Evolutionary conservation across 805 yeast genomes (phyloP).

Genomic region (Tetrapisispora arboricola): DNA sequence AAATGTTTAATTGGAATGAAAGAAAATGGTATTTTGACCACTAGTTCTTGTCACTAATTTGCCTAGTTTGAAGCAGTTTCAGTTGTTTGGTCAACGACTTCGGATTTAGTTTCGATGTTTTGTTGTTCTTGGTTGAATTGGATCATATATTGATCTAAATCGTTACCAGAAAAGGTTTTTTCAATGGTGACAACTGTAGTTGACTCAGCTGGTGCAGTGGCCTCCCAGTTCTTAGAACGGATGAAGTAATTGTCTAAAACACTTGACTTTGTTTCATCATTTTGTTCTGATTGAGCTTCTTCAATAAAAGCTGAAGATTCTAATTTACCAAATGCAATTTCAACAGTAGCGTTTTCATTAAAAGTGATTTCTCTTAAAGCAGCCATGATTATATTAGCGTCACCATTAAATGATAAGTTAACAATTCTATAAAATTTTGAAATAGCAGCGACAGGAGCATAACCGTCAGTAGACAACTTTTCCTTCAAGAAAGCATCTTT

Average conservation of each 20-base stretch:
- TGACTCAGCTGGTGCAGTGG: constrained; percentile 15
- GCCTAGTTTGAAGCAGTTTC: background rate
- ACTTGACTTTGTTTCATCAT: constrained; percentile 3
- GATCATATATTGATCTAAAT: constrained; percentile 15
- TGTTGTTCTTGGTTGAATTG: background rate
- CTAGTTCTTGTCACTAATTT: too few relatives aligned
- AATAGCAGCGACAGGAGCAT: constrained; percentile 22
- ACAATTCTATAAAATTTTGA: constrained; percentile 29
- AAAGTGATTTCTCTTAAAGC: constrained; percentile 27
- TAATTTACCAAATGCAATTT: constrained; percentile 17
- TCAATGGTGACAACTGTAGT: constrained; percentile 12
- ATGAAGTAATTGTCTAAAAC: constrained; percentile 19
- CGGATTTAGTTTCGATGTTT: background rate
- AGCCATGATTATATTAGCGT: constrained; percentile 19
- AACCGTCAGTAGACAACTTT: constrained; percentile 41
- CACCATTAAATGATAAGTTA: constrained; percentile 43
- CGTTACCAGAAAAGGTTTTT: constrained; percentile 14
- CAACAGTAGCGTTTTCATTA: constrained; percentile 23
- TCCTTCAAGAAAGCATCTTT: constrained; percentile 76
- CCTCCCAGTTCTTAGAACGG: constrained; percentile 24
- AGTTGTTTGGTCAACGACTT: constrained; percentile 16
- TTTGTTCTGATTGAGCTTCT: background rate
- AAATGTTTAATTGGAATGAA: background rate
- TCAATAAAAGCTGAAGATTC: constrained; percentile 3
- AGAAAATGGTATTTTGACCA: too few relatives aligned